Percentiles rank a stretch among this genome's conserved stretches.
Conservation (phyloP, 768 basidiomycete genomes). For the Rhodotorula diobovata region DNA sequence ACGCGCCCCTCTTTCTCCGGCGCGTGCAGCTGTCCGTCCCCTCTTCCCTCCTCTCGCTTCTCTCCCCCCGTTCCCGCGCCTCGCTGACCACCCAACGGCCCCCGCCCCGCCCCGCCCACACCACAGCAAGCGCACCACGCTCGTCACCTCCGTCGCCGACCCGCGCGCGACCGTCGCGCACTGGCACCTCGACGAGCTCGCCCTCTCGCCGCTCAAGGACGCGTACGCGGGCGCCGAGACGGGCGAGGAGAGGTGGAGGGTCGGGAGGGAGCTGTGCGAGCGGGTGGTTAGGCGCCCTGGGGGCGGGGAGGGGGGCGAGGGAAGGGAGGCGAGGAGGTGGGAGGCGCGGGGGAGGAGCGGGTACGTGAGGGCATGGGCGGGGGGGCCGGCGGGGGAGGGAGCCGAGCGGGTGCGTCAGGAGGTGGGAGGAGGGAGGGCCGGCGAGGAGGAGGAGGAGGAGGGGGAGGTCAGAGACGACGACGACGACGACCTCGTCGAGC, state of each 20-base stretch:
- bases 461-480: not conserved
- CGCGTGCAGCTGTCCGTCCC: slow-evolving; percentile 62
- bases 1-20: slow-evolving; percentile 80
- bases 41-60: not conserved
- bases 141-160: slow-evolving; percentile 63
- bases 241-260: slow-evolving; percentile 27
- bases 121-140: slow-evolving; percentile 60
- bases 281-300: not conserved
- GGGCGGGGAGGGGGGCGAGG: no score
- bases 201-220: slow-evolving; percentile 52
- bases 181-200: slow-evolving; percentile 68
- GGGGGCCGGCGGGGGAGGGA: not conserved
- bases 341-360: not conserved
- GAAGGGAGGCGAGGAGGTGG: not conserved
- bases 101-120: no score
- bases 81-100: no score
- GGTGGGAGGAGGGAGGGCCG: not conserved
- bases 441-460: slow-evolving; percentile 18
- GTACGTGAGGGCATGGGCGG: not conserved
- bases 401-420: not conserved
- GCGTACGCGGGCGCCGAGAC: not conserved
- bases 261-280: not conserved
- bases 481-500: not conserved
- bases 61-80: not conserved
- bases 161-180: slow-evolving; percentile 84